A percentile compares a stretch with the other conserved stretches of the same genome.
Evolutionary conservation across 345 rosid species (phyloP).

Genomic region (Odontarrhena argentea): DNA sequence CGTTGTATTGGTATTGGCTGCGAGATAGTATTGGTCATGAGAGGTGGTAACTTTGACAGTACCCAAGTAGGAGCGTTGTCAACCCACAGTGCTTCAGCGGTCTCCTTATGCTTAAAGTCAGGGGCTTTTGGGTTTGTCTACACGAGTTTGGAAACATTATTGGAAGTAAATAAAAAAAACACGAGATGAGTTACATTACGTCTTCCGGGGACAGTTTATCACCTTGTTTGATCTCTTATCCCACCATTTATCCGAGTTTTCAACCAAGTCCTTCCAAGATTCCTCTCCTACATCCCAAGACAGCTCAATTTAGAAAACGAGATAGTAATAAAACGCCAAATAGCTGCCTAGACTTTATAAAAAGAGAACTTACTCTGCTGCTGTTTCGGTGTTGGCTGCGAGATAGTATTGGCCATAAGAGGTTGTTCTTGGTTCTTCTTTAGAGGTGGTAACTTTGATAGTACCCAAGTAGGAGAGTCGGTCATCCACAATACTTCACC

Average conservation of each 20-base stretch:
- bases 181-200: neutral
- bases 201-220: neutral
- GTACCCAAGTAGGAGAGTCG: slow-evolving; percentile 61
- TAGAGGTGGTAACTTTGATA: slow-evolving; percentile 55
- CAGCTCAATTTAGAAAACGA: slow-evolving; percentile 5
- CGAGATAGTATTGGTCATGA: slow-evolving; percentile 14
- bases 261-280: slow-evolving; percentile 69
- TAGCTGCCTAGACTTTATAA: slow-evolving; percentile 2
- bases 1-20: slow-evolving; percentile 5
- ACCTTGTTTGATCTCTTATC: slow-evolving; percentile 76
- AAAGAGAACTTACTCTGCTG: slow-evolving; percentile 12
- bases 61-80: slow-evolving; percentile 60
- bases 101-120: slow-evolving; percentile 76
- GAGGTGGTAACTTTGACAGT: slow-evolving; percentile 51
- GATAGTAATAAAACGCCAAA: neutral
- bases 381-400: slow-evolving; percentile 9
- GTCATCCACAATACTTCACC: slow-evolving; percentile 63
- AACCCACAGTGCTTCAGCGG: slow-evolving; percentile 64
- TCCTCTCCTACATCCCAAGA: slow-evolving; percentile 53
- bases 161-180: slow-evolving; percentile 11
- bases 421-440: slow-evolving; percentile 38
- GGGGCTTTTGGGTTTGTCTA: slow-evolving; percentile 53
- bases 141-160: neutral
- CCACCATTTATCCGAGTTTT: slow-evolving; percentile 79
- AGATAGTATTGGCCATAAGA: slow-evolving; percentile 11